phyloP scores from a whole-genome alignment of 495 filamentous ascomycete genomes.

The Aspergillus baeticus region DNA sequence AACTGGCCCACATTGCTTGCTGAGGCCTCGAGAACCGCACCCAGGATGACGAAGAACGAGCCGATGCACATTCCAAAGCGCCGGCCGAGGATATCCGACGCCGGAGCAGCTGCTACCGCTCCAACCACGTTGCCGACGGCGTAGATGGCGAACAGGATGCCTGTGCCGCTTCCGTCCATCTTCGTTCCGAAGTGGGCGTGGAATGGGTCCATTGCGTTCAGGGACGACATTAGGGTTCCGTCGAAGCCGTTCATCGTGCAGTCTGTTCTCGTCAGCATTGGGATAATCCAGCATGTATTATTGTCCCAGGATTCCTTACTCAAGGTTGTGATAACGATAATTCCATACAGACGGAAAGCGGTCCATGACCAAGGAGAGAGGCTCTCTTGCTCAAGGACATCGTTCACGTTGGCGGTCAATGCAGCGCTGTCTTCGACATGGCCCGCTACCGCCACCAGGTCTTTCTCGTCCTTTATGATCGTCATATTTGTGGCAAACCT shows the following conservation, averaged over 20 bases:
- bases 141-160: slow-evolving; percentile 58
- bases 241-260: slow-evolving; percentile 14
- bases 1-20: slow-evolving; percentile 49
- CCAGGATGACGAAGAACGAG: slow-evolving; percentile 53
- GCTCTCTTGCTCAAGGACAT: too few species aligned
- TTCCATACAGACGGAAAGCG: too few species aligned
- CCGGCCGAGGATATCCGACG: slow-evolving; percentile 54
- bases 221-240: slow-evolving; percentile 16
- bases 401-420: too few species aligned
- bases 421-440: too few species aligned
- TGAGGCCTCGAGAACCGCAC: slow-evolving; percentile 52
- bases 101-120: slow-evolving; percentile 49
- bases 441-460: too few species aligned
- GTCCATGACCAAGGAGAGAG: too few species aligned
- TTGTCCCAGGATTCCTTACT: too few species aligned
- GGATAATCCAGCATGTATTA: too few species aligned
- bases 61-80: slow-evolving; percentile 64
- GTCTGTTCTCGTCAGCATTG: too few species aligned
- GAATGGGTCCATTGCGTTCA: slow-evolving; percentile 11
- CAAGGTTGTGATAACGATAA: too few species aligned
- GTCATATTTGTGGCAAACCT: too few species aligned
- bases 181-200: slow-evolving; percentile 6
- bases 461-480: too few species aligned
- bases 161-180: slow-evolving; percentile 33
- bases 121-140: slow-evolving; percentile 54